Conservation (phyloP, 768 basidiomycete genomes). For the Hericium erinaceus region DNA sequence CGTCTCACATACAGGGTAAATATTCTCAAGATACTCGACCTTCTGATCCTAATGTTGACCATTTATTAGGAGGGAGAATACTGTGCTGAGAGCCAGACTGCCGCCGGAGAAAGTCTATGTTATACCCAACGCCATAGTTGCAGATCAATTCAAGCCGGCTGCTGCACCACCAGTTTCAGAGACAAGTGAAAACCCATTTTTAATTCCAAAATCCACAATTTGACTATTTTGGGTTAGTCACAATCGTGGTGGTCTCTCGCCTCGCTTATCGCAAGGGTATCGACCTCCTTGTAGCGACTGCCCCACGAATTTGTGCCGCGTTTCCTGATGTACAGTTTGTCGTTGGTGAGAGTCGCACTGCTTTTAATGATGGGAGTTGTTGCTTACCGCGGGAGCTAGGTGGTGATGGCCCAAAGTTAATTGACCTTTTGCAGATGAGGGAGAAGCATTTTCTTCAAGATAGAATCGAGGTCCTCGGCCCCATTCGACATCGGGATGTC, state of each 20-base stretch:
- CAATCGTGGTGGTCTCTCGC: conserved; percentile 83
- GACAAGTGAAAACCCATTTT: conserved; percentile 36
- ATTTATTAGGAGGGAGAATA: conserved; percentile 85
- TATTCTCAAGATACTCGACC: neutral
- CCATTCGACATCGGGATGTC: conserved; percentile 77
- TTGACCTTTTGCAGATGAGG: conserved; percentile 91
- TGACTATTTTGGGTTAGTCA: conserved; percentile 43
- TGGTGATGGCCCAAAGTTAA: conserved; percentile 91
- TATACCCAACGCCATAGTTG: conserved; percentile 87
- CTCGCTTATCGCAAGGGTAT: conserved; percentile 94
- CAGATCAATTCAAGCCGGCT: conserved; percentile 75
- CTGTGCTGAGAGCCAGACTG: conserved; percentile 77
- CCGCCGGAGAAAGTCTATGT: conserved; percentile 64
- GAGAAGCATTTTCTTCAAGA: conserved; percentile 88
- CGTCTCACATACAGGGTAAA: conserved; percentile 92
- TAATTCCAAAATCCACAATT: neutral
- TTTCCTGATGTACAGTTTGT: conserved; percentile 87
- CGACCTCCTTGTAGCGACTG: conserved; percentile 87
- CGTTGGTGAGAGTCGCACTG: conserved; percentile 44
- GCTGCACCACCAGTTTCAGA: conserved; percentile 35
- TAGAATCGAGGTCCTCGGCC: conserved; percentile 81
- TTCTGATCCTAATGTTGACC: neutral
- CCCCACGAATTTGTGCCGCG: conserved; percentile 76
- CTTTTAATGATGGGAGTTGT: neutral
- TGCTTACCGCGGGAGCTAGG: conserved; percentile 33